These are phyloP conservation scores for Diddensiella caesifluorescens DNA, from an alignment of 805 yeast species.

Conservation along the genomic window DNA sequence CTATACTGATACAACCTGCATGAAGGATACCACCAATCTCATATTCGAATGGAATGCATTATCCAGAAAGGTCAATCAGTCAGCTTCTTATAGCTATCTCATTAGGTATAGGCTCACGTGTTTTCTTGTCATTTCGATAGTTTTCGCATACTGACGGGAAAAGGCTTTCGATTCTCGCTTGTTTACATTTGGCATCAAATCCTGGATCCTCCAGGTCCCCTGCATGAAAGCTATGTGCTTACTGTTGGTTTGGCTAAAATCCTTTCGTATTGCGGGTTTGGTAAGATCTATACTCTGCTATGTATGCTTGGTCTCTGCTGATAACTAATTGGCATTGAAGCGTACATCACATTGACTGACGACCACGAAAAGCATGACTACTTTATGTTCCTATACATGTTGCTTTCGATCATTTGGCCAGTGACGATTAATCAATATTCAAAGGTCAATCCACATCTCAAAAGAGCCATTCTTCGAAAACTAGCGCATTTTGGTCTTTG, in stretches of 20 bases:
- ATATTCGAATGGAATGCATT: neutral
- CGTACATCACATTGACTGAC: neutral
- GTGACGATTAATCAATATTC: too few species aligned
- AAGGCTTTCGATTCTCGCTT: too few species aligned
- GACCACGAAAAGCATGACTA: neutral
- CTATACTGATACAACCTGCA: neutral
- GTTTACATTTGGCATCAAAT: too few species aligned
- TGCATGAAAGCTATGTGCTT: too few species aligned
- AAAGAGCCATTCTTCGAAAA: too few species aligned
- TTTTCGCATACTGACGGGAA: too few species aligned
- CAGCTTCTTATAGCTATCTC: slow-evolving; percentile 2
- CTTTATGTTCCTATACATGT: neutral
- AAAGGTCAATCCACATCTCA: too few species aligned
- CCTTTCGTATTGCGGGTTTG: neutral
- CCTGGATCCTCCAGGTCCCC: too few species aligned
- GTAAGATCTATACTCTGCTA: neutral
- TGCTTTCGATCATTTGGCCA: slow-evolving; percentile 51
- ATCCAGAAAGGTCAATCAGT: slow-evolving; percentile 2
- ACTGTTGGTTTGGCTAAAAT: neutral
- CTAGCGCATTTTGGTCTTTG: too few species aligned
- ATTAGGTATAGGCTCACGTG: neutral
- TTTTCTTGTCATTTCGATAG: too few species aligned
- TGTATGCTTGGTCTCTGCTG: neutral
- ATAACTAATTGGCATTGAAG: neutral
- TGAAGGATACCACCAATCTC: slow-evolving; percentile 1